These are phyloP conservation scores for Viola odorata DNA, from an alignment of 345 rosid species.

Conservation along the genomic window DNA sequence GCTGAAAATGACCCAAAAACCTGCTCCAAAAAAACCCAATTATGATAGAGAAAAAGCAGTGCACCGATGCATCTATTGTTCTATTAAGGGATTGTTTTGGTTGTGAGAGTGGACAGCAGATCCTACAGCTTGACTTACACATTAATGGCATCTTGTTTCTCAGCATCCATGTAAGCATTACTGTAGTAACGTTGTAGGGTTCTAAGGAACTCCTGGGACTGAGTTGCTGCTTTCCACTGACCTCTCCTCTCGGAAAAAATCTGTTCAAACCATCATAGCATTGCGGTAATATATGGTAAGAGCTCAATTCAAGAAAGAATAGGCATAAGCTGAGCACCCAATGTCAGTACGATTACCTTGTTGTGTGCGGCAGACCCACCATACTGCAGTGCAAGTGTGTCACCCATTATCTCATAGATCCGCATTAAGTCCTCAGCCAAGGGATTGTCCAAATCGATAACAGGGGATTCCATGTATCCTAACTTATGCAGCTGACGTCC, in stretches of 20 bases:
- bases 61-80: no score
- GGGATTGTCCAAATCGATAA: constrained; percentile 60
- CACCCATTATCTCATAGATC: constrained; percentile 90
- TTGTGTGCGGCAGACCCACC: constrained; percentile 99
- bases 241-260: constrained; percentile 95
- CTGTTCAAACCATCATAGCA: constrained; percentile 34
- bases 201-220: constrained; percentile 87
- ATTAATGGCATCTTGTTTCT: constrained; percentile 93
- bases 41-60: background rate
- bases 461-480: constrained; percentile 41
- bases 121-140: constrained; percentile 44
- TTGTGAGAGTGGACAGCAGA: no score
- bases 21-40: constrained; percentile 33
- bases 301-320: background rate
- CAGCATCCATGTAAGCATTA: constrained; percentile 85
- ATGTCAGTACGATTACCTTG: constrained; percentile 44
- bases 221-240: constrained; percentile 96
- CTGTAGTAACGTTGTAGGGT: constrained; percentile 86
- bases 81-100: no score
- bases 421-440: constrained; percentile 74
- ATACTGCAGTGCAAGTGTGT: constrained; percentile 89
- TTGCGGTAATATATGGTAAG: background rate
- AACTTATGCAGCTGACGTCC: constrained; percentile 71
- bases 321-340: background rate
- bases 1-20: constrained; percentile 95